Base-by-base conservation (phyloP, 1,284 basidiomycete genomes). In the Ustilago crameri region DNA sequence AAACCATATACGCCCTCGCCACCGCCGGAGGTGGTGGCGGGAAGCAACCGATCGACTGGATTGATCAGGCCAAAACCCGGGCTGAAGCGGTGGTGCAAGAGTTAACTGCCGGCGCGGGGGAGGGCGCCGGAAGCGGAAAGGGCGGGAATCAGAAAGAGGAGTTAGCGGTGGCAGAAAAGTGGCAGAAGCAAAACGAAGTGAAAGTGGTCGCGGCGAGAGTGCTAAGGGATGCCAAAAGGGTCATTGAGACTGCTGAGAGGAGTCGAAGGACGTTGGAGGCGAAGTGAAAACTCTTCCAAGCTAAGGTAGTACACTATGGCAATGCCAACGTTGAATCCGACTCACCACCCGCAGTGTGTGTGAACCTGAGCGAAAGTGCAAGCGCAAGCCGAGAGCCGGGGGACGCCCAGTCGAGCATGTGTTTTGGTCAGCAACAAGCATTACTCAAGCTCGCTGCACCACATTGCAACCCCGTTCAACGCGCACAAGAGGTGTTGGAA, bases 1-100 rank as follows among this genome's bases (percentile, higher is more conserved):
- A 82, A 42, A 82, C 80, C 1, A 52, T 78, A 18, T 78, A 61
- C 30, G 80, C 72, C 5, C 59, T 82, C n/a, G 45, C 52, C 38
- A 17, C 23, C 7, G 10, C 18, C 27, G 38, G 23, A 18, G 41
- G 12, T 10, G 45, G 40, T 2, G 26, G 3, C 3, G 46, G 63
- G 12, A 54, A 14, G 3, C 47, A 41, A 37, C 44, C 54, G 32
- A 42, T 74, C 24, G 53, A 26, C 34, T 69, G 61, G 66, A 20
- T 75, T 10, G 27, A 56, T 3, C 62, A 74, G 46, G 74, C 74
- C 0, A 48, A 59, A 4, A 3, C n/a, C 9, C 9, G 49, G 2
- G 65, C 74, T 8, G 5, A 45, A 14, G 5, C 9, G 3, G 58
- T 74, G 18, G 23, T 49, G n/a, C 32, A 22, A 18, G 42, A 58